Percentiles rank a stretch among this genome's conserved stretches.
Evolutionary conservation across 1,284 basidiomycete species (phyloP).

Genomic region (Takashimella tepidaria): DNA sequence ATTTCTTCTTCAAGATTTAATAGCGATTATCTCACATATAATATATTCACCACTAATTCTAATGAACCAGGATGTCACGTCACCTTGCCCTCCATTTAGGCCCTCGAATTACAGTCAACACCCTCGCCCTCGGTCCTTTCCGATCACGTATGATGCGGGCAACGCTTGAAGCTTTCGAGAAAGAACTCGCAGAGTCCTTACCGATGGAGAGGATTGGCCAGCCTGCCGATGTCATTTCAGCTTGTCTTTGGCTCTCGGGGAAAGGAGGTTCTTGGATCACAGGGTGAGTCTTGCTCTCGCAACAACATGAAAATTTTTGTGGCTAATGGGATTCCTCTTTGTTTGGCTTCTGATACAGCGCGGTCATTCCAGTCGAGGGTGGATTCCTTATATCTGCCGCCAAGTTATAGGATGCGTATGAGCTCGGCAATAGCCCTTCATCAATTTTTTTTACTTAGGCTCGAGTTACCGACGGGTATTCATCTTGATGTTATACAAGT

Average conservation of each 20-base stretch:
- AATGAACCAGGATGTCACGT: slow-evolving; percentile 54
- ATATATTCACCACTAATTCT: background rate
- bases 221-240: slow-evolving; percentile 60
- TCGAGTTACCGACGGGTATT: no score
- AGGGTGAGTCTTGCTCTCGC: slow-evolving; percentile 45
- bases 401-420: slow-evolving; percentile 14
- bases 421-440: no score
- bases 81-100: slow-evolving; percentile 61
- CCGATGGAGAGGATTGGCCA: slow-evolving; percentile 58
- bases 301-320: no score
- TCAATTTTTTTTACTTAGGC: no score
- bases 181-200: slow-evolving; percentile 51
- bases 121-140: slow-evolving; percentile 59
- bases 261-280: slow-evolving; percentile 61
- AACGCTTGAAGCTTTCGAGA: slow-evolving; percentile 54
- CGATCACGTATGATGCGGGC: slow-evolving; percentile 56
- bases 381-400: slow-evolving; percentile 48
- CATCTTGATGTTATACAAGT: no score
- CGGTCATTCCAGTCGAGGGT: slow-evolving; percentile 60
- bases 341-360: no score
- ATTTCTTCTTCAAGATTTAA: background rate
- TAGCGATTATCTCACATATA: background rate
- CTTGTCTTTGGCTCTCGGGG: slow-evolving; percentile 59
- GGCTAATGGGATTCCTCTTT: no score
- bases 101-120: slow-evolving; percentile 62